Conservation (phyloP, 2,329 filamentous ascomycete species). For the Blumeriella jaapii region DNA sequence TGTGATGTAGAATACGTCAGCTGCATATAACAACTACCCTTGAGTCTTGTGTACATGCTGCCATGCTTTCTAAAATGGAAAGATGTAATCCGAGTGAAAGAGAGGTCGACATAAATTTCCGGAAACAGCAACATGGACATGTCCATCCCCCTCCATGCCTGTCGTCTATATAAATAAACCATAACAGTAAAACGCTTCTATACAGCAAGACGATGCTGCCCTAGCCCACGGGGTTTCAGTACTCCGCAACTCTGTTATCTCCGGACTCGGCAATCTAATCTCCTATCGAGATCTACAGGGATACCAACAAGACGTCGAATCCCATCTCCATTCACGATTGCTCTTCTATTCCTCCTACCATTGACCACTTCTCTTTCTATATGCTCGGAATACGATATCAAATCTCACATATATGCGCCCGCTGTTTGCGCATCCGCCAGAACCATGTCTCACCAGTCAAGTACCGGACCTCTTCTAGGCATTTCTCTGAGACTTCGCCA, state of each 20-base stretch:
- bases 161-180: no score
- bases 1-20: constrained; percentile 1
- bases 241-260: no score
- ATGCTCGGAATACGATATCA: constrained; percentile 21
- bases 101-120: no score
- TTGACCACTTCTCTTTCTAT: constrained; percentile 13
- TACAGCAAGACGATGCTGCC: no score
- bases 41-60: no score
- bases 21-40: no score
- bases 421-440: constrained; percentile 20
- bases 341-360: not conserved
- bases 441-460: constrained; percentile 16
- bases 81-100: no score
- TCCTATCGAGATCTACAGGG: constrained; percentile 14
- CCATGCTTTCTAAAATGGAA: no score
- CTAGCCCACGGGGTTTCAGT: no score
- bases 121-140: no score
- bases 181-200: no score
- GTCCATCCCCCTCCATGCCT: no score
- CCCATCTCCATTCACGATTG: not conserved
- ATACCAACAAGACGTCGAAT: constrained; percentile 1
- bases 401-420: constrained; percentile 18
- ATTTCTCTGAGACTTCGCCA: constrained; percentile 20
- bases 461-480: constrained; percentile 3
- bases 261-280: constrained; percentile 9